phyloP scores from a whole-genome alignment of 495 filamentous ascomycete species.

The Melanomma pulvis-pyrius region DNA sequence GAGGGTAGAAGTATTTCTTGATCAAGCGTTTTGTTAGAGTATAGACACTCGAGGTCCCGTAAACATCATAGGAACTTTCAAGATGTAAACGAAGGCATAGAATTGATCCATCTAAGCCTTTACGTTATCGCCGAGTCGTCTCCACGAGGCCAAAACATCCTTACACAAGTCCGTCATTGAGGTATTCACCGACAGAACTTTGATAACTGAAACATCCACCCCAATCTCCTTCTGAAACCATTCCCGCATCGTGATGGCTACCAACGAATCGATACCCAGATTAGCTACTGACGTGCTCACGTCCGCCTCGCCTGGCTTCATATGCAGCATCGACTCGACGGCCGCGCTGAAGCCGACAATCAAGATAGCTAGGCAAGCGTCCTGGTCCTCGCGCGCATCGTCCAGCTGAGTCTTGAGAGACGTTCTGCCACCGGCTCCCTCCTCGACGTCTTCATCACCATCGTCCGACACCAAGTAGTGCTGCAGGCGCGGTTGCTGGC shows the following conservation, averaged over 20 bases:
- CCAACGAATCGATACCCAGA: constrained; percentile 7
- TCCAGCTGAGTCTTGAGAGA: not conserved
- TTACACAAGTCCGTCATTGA: too few relatives aligned
- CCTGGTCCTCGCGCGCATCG: not conserved
- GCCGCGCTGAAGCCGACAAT: not conserved
- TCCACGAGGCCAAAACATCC: too few relatives aligned
- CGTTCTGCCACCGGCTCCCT: not conserved
- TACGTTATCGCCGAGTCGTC: too few relatives aligned
- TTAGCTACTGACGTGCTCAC: not conserved
- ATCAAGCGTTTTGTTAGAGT: too few relatives aligned
- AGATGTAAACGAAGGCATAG: too few relatives aligned
- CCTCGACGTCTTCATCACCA: not conserved
- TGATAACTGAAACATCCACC: too few relatives aligned
- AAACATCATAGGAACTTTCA: too few relatives aligned
- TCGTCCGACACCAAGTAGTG: not conserved
- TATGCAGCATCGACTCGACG: not conserved
- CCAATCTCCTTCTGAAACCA: constrained; percentile 11
- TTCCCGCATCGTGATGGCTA: not conserved
- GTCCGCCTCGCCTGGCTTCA: not conserved
- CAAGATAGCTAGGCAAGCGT: constrained; percentile 4
- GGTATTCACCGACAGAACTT: too few relatives aligned
- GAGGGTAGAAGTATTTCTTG: too few relatives aligned
- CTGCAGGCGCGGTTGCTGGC: not conserved
- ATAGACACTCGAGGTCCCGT: too few relatives aligned
- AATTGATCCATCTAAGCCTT: too few relatives aligned